Percentiles rank a stretch among this genome's conserved stretches.
Evolutionary conservation across 768 basidiomycete genomes (phyloP).

Genomic region (Tricholoma matsutake): DNA sequence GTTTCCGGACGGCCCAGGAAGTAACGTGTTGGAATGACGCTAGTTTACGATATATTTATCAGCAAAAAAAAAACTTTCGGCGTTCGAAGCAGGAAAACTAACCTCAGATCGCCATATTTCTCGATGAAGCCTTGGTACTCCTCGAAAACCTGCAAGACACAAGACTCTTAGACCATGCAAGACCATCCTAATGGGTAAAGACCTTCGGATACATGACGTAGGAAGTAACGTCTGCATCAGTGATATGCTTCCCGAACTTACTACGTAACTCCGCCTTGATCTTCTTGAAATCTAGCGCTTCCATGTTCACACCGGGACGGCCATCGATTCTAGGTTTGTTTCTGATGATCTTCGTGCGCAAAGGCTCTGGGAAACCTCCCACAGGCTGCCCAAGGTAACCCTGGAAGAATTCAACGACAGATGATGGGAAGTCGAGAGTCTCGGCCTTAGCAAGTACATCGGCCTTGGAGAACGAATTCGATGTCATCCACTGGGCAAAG

Average conservation of each 20-base stretch:
- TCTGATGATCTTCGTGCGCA: constrained; percentile 88
- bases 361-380: constrained; percentile 97
- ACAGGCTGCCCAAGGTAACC: constrained; percentile 97
- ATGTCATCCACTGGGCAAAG: constrained; percentile 99
- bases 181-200: constrained; percentile 11
- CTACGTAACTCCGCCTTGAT: constrained; percentile 89
- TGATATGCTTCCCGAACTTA: constrained; percentile 95
- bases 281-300: constrained; percentile 92
- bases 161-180: neutral
- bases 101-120: constrained; percentile 95
- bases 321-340: constrained; percentile 92
- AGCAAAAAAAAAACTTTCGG: neutral
- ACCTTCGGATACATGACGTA: constrained; percentile 99
- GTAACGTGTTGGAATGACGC: constrained; percentile 93
- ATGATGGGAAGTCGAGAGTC: constrained; percentile 94
- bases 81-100: constrained; percentile 19
- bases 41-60: constrained; percentile 28
- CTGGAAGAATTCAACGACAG: constrained; percentile 98
- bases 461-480: constrained; percentile 83
- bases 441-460: constrained; percentile 87
- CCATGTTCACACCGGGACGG: constrained; percentile 86
- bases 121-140: constrained; percentile 94
- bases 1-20: constrained; percentile 91
- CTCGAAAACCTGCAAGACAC: constrained; percentile 75
- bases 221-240: constrained; percentile 88